Evolutionary conservation across 345 rosid species (phyloP), one percentile per base, ranked within the genome.

Genomic region (Arabidopsis thaliana): DNA sequence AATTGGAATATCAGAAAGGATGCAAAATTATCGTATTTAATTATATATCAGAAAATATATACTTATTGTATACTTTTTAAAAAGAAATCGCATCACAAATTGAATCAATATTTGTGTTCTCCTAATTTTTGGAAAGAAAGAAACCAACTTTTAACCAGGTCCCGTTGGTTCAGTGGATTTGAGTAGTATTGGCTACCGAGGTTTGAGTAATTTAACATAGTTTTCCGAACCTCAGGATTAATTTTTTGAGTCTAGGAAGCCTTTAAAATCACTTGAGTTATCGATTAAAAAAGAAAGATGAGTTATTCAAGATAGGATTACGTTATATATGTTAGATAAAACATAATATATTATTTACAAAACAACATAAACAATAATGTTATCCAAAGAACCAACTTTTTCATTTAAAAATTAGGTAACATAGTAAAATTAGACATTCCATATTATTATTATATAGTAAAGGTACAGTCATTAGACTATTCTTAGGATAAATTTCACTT

Each of bases 301-400:
- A 16, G 20, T 16, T 16, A 16, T 16, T 16, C 20, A 16, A 16
- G 20, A 16, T 16, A 16, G 20, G 20, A 16, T 16, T 16, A 16
- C 20, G 20, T 16, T 16, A 16, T 16, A 16, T 32, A 42, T 66
- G 44, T 49, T 57, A 58, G 53, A 66, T 33, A 33, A 60, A 30
- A 53, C 8, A 61, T 59, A 69, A 52, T 60, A 59, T 34, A 3
- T 50, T 12, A 44, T 14, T 1, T 32, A 32, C 20, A 42, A 61
- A 76, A 61, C 34, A 76, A 44, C 79, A 76, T 33, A 76, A 61
- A 76, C 24, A 76, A 76, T 69, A 55, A 76, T 44, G 71, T 48
- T 25, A 44, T 45, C 25, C 24, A 34, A 68, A 76, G 57, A 69
- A 52, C 22, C 52, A 34, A 10, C 33, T 50, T 76, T 57, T 34